Evolutionary conservation across 805 yeast species (phyloP).

Genomic region (Sugiyamaella valdiviana): DNA sequence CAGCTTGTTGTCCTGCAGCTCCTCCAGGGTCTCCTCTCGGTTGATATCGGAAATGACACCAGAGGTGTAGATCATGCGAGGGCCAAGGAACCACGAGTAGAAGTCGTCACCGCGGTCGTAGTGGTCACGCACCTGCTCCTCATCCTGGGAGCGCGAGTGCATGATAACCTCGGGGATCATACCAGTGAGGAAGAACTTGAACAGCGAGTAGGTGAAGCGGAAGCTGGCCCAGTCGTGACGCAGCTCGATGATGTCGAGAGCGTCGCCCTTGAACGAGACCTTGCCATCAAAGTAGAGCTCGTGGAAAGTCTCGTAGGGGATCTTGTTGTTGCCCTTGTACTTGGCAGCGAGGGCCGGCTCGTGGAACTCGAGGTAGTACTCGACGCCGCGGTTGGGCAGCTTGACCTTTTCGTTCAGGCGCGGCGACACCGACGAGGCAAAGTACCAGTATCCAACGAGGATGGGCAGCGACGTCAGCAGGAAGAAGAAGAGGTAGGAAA

Average conservation of each 20-base stretch:
- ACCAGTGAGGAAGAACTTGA: constrained; percentile 74
- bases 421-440: constrained; percentile 71
- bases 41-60: constrained; percentile 72
- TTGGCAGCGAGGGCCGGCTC: constrained; percentile 59
- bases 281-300: constrained; percentile 78
- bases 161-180: constrained; percentile 88
- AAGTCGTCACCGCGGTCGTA: constrained; percentile 96
- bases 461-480: constrained; percentile 59
- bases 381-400: constrained; percentile 71
- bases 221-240: constrained; percentile 90
- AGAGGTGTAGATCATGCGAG: constrained; percentile 89
- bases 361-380: constrained; percentile 76
- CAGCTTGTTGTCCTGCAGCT: constrained; percentile 82
- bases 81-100: constrained; percentile 89
- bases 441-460: constrained; percentile 76
- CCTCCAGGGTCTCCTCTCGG: constrained; percentile 60
- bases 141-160: constrained; percentile 92
- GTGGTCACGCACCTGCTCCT: constrained; percentile 92
- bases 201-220: constrained; percentile 68
- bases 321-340: constrained; percentile 67
- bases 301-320: constrained; percentile 90
- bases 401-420: constrained; percentile 71
- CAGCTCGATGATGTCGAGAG: constrained; percentile 73
- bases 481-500: constrained; percentile 57
- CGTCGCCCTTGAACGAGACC: constrained; percentile 83